Evolutionary conservation across 2,329 filamentous ascomycete species (phyloP).

Genomic region (Cytospora piceicola): DNA sequence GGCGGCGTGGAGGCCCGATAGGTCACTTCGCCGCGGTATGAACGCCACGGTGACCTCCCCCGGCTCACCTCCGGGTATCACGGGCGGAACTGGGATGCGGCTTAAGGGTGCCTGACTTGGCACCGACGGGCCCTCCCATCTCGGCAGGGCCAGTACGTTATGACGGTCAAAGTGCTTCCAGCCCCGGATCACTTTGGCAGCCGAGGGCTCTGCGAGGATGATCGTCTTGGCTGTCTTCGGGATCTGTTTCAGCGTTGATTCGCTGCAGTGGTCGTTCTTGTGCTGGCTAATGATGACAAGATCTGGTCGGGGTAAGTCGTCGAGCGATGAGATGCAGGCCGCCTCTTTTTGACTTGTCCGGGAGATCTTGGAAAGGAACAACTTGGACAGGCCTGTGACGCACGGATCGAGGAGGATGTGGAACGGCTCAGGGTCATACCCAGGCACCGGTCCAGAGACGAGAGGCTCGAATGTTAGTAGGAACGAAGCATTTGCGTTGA

Average conservation of each 20-base stretch:
- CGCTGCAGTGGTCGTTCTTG: constrained; percentile 70
- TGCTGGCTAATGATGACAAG: constrained; percentile 52
- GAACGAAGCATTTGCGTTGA: constrained; percentile 69
- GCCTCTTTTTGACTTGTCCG: constrained; percentile 58
- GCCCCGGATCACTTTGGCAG: constrained; percentile 65
- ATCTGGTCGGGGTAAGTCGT: constrained; percentile 48
- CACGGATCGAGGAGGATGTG: constrained; percentile 75
- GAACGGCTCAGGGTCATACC: constrained; percentile 54
- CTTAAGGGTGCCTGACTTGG: constrained; percentile 42
- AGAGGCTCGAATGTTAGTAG: constrained; percentile 65
- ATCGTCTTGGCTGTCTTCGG: constrained; percentile 57
- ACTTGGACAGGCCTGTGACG: constrained; percentile 63
- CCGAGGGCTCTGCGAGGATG: constrained; percentile 68
- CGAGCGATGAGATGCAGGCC: constrained; percentile 59
- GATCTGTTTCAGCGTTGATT: constrained; percentile 68
- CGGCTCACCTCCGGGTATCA: constrained; percentile 53
- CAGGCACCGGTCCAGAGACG: constrained; percentile 44
- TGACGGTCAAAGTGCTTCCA: constrained; percentile 70
- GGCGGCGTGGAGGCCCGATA: constrained; percentile 66
- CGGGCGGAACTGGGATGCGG: constrained; percentile 57
- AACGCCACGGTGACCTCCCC: constrained; percentile 75
- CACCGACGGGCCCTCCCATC: constrained; percentile 49
- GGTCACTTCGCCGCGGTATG: constrained; percentile 63
- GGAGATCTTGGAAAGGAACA: constrained; percentile 65
- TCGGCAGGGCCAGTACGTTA: constrained; percentile 49